phyloP scores from a whole-genome alignment of 2,329 filamentous ascomycete genomes.

The Diaporthe eres region DNA sequence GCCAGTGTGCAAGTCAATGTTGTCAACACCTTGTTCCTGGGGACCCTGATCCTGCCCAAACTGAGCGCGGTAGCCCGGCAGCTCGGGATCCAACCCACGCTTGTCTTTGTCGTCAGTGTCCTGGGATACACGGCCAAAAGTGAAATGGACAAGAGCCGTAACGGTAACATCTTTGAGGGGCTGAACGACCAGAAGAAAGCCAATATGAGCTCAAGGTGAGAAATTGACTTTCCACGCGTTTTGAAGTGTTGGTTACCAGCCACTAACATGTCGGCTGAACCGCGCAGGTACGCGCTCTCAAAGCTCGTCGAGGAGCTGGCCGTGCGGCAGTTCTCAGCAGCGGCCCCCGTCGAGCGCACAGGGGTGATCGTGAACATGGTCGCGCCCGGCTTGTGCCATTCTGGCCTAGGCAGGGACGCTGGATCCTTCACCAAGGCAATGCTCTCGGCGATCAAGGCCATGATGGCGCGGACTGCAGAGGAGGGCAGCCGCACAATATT shows the following conservation, averaged over 20 bases:
- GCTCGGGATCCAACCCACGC: neutral
- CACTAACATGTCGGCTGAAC: neutral
- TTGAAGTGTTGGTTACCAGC: neutral
- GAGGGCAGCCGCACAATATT: conserved; percentile 56
- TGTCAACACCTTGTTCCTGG: neutral
- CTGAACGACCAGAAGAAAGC: neutral
- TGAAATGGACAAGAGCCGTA: neutral
- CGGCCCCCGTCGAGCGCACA: neutral
- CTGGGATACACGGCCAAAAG: neutral
- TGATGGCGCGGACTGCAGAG: conserved; percentile 61
- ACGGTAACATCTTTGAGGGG: neutral
- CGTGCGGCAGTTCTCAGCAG: neutral
- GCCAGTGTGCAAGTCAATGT: neutral
- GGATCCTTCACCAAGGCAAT: neutral
- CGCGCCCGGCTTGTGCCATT: neutral
- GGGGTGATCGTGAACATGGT: neutral
- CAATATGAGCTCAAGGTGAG: neutral
- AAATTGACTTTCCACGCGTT: neutral
- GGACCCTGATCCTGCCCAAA: neutral
- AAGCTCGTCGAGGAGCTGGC: conserved; percentile 1
- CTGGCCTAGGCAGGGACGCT: conserved; percentile 37
- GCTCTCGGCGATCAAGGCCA: conserved; percentile 35
- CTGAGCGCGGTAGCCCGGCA: neutral
- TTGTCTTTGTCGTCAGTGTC: neutral
- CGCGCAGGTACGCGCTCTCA: neutral